These are phyloP conservation scores for Russula olivacea DNA, from an alignment of 768 basidiomycete species.

Conservation along the genomic window DNA sequence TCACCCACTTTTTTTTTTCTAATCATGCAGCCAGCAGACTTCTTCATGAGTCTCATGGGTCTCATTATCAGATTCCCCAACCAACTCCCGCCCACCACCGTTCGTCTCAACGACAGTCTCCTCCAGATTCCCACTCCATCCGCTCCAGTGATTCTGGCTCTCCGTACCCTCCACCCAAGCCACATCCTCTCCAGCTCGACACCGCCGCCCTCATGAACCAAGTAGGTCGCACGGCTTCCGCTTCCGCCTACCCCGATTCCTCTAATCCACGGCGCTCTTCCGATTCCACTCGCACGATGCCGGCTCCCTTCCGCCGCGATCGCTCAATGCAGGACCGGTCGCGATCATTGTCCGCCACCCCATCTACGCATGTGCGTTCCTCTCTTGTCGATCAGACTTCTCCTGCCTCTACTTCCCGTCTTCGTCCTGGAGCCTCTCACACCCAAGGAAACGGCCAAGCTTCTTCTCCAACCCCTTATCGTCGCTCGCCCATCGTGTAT, in stretches of 20 bases:
- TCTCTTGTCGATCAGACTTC: conserved; percentile 32
- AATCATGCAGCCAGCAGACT: conserved; percentile 9
- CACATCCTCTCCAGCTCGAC: conserved; percentile 56
- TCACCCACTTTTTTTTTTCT: background rate
- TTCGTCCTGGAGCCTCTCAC: conserved; percentile 32
- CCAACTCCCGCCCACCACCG: conserved; percentile 24
- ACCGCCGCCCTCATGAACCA: conserved; percentile 37
- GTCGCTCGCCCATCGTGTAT: conserved; percentile 75
- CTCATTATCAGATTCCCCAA: conserved; percentile 11
- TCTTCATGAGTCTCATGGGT: no score
- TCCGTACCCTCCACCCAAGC: conserved; percentile 31
- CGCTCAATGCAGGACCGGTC: conserved; percentile 61
- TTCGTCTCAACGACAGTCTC: conserved; percentile 19
- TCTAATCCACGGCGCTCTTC: conserved; percentile 48
- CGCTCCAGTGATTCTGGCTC: conserved; percentile 36
- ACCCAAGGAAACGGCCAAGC: conserved; percentile 31
- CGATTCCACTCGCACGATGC: conserved; percentile 61
- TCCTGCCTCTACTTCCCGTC: conserved; percentile 31
- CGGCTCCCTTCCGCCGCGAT: conserved; percentile 53
- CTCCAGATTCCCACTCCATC: conserved; percentile 36
- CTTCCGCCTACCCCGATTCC: conserved; percentile 37
- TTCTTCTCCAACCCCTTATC: conserved; percentile 26
- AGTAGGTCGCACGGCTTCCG: conserved; percentile 28
- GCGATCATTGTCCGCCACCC: conserved; percentile 69
- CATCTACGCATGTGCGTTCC: conserved; percentile 43